These are phyloP conservation scores for Aspergillus kassunensis DNA, from an alignment of 495 filamentous ascomycete species.

Conservation along the genomic window DNA sequence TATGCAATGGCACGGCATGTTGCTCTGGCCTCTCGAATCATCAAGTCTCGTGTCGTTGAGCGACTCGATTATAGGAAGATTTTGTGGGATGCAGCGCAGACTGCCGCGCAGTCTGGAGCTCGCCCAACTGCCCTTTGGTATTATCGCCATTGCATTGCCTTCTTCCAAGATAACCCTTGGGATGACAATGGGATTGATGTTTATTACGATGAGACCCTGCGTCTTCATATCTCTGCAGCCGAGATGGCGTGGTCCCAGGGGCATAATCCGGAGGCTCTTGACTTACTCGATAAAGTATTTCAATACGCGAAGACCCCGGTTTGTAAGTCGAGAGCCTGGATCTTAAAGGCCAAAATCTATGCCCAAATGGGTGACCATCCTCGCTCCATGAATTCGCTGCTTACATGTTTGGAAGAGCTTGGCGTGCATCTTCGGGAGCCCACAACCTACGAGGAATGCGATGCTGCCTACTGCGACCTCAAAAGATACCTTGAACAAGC, in stretches of 20 bases:
- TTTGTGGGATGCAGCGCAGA: slow-evolving; percentile 70
- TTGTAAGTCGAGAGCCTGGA: slow-evolving; percentile 74
- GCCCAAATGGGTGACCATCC: slow-evolving; percentile 66
- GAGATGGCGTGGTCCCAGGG: slow-evolving; percentile 77
- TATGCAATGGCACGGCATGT: slow-evolving; percentile 74
- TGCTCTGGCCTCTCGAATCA: slow-evolving; percentile 65
- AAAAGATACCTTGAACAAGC: slow-evolving; percentile 54
- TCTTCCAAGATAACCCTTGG: slow-evolving; percentile 79
- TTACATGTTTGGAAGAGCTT: slow-evolving; percentile 62
- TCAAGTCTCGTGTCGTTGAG: slow-evolving; percentile 56
- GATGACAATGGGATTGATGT: slow-evolving; percentile 64
- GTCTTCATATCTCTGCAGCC: slow-evolving; percentile 69
- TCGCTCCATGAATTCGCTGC: slow-evolving; percentile 63
- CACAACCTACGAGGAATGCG: slow-evolving; percentile 70
- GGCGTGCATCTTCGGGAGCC: slow-evolving; percentile 60
- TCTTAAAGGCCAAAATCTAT: slow-evolving; percentile 72
- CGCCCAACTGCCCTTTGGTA: slow-evolving; percentile 74
- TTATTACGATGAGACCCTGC: slow-evolving; percentile 78
- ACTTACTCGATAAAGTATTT: slow-evolving; percentile 62
- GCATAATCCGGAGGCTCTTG: slow-evolving; percentile 57
- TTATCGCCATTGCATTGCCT: slow-evolving; percentile 66
- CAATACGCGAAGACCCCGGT: slow-evolving; percentile 58
- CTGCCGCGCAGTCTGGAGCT: slow-evolving; percentile 73
- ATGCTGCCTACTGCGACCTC: slow-evolving; percentile 61
- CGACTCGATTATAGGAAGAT: slow-evolving; percentile 66